Conservation (phyloP, 208 protist species). For the Leptomonas pyrrhocoris region DNA sequence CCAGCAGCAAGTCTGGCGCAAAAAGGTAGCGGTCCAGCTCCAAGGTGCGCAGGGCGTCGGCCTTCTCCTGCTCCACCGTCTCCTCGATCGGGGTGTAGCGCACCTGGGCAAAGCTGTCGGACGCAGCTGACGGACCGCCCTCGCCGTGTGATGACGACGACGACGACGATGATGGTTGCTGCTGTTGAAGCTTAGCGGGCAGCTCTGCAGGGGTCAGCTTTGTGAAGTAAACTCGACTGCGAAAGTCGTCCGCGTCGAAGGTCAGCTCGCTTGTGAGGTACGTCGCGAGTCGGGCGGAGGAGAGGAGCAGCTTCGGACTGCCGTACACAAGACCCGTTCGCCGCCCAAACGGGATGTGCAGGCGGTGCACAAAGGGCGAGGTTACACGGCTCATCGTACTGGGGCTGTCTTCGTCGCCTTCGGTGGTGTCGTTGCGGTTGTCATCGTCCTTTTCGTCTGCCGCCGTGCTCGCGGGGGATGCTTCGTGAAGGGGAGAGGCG, state of each 20-base stretch:
- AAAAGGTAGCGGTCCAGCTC: conserved; percentile 87
- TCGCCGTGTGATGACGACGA: conserved; percentile 3
- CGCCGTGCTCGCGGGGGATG: conserved; percentile 8
- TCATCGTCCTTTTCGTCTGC: conserved; percentile 9
- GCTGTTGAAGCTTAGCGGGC: conserved; percentile 10
- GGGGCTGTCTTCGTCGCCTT: conserved; percentile 29
- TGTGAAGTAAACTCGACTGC: conserved; percentile 79
- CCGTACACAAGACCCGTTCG: conserved; percentile 84
- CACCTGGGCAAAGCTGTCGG: neutral
- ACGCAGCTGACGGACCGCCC: neutral
- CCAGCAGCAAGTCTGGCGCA: conserved; percentile 78
- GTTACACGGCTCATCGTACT: conserved; percentile 41
- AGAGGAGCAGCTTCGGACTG: conserved; percentile 61
- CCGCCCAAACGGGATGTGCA: conserved; percentile 84
- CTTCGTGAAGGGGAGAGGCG: neutral
- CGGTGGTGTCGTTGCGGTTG: neutral
- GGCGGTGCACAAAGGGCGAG: conserved; percentile 67
- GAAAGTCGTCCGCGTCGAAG: conserved; percentile 78
- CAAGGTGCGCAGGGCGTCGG: conserved; percentile 58
- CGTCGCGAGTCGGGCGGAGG: conserved; percentile 48
- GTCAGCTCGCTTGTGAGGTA: conserved; percentile 57
- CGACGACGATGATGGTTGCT: conserved; percentile 15
- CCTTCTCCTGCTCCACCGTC: conserved; percentile 58
- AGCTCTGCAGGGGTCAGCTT: conserved; percentile 18
- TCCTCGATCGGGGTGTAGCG: conserved; percentile 50